A percentile compares a stretch with the other conserved stretches of the same genome.
Evolutionary conservation across 2,329 filamentous ascomycete genomes (phyloP).

Genomic region (Dactylellina sp.): DNA sequence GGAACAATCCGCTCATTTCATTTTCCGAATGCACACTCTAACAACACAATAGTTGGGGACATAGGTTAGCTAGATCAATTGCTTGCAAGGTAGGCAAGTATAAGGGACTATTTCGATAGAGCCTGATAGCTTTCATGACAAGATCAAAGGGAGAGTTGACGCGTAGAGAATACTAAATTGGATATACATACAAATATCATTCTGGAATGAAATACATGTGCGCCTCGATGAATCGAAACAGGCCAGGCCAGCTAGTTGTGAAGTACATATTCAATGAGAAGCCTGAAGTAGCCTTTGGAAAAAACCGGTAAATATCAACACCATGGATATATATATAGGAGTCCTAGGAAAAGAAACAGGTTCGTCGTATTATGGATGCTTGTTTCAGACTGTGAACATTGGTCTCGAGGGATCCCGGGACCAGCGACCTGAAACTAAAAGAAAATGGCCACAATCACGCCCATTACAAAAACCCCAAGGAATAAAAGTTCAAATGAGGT

Average conservation of each 20-base stretch:
- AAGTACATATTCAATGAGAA: conserved; percentile 5
- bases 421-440: no score
- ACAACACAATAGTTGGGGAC: background rate
- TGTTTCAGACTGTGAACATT: no score
- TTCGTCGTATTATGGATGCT: no score
- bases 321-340: background rate
- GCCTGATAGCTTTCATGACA: no score
- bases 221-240: conserved; percentile 11
- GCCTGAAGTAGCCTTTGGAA: background rate
- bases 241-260: conserved; percentile 11
- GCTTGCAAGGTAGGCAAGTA: background rate
- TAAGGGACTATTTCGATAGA: no score
- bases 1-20: background rate
- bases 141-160: background rate
- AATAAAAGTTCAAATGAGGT: no score
- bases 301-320: background rate
- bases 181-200: conserved; percentile 12
- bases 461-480: no score
- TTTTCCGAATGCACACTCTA: background rate
- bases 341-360: background rate
- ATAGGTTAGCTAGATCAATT: background rate
- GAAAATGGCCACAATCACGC: no score
- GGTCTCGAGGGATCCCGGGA: no score
- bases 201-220: conserved; percentile 13
- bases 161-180: background rate